Evolutionary conservation across 2,329 filamentous ascomycete species (phyloP).

Genomic region (Pochonia chlamydosporia): DNA sequence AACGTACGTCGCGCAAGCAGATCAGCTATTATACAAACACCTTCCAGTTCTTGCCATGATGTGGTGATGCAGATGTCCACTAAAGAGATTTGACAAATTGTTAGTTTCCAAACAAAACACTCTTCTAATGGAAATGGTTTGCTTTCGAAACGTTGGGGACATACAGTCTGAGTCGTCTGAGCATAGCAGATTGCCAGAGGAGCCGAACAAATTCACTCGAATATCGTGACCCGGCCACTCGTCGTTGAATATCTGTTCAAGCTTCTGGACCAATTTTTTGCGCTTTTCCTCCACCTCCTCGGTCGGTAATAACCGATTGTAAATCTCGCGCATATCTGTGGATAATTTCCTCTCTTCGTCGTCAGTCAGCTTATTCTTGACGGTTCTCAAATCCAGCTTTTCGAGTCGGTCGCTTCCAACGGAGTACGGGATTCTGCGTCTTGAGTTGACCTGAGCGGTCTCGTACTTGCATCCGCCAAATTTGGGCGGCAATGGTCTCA

Average conservation of each 20-base stretch:
- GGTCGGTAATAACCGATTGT: conserved; percentile 78
- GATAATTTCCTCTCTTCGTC: conserved; percentile 72
- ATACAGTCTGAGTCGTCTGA: conserved; percentile 93
- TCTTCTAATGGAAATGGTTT: too few species aligned
- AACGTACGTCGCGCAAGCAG: conserved; percentile 78
- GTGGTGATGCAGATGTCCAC: conserved; percentile 98
- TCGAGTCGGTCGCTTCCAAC: conserved; percentile 76
- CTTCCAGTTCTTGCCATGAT: conserved; percentile 77
- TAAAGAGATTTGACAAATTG: too few species aligned
- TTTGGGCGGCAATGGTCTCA: conserved; percentile 57
- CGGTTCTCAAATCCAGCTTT: conserved; percentile 63
- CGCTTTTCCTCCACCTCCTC: conserved; percentile 71
- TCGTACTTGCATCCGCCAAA: conserved; percentile 76
- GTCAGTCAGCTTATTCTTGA: conserved; percentile 63
- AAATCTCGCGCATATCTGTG: conserved; percentile 79
- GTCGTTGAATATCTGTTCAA: conserved; percentile 81
- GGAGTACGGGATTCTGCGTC: conserved; percentile 86
- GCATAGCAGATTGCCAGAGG: conserved; percentile 89
- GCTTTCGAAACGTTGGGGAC: conserved; percentile 24
- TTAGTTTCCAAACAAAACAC: too few species aligned
- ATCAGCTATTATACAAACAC: conserved; percentile 84
- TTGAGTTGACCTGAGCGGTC: conserved; percentile 73
- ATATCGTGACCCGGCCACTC: conserved; percentile 92
- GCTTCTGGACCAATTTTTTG: conserved; percentile 71
- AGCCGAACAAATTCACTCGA: conserved; percentile 91